phyloP scores from a whole-genome alignment of 129 eudicot genomes.

The Flaveria trinervia region DNA sequence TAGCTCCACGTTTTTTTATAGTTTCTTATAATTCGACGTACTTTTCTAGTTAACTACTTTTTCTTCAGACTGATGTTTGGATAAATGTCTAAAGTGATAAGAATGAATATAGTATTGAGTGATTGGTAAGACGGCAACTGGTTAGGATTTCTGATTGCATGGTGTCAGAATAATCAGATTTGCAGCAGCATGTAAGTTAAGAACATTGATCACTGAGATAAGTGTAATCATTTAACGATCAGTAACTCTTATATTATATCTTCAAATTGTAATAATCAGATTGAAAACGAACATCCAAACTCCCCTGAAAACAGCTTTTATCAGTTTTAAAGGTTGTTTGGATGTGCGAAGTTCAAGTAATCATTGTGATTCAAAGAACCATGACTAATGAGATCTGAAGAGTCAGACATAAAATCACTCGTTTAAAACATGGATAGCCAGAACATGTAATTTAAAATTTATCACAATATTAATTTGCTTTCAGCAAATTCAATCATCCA shows the following conservation, averaged over 20 bases:
- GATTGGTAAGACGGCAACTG: neutral
- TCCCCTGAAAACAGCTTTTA: neutral
- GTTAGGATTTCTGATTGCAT: neutral
- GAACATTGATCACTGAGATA: neutral
- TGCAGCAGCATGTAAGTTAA: neutral
- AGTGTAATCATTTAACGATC: neutral
- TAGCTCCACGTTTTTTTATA: neutral
- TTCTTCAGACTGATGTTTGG: constrained; percentile 2
- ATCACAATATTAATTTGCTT: constrained; percentile 1
- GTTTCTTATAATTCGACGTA: neutral
- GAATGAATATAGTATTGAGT: neutral
- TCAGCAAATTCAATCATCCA: neutral
- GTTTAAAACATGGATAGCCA: neutral
- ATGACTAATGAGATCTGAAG: too few relatives aligned
- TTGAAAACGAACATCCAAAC: neutral
- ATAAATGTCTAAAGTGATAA: neutral
- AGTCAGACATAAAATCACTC: neutral
- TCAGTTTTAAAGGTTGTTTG: neutral
- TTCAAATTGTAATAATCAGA: neutral
- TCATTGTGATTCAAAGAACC: neutral
- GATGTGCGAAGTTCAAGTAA: neutral
- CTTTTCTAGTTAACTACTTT: neutral
- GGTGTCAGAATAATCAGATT: neutral
- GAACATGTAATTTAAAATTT: neutral
- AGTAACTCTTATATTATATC: neutral